Evolutionary conservation across 805 yeast genomes (phyloP).

Genomic region (Lipomyces yamadae): DNA sequence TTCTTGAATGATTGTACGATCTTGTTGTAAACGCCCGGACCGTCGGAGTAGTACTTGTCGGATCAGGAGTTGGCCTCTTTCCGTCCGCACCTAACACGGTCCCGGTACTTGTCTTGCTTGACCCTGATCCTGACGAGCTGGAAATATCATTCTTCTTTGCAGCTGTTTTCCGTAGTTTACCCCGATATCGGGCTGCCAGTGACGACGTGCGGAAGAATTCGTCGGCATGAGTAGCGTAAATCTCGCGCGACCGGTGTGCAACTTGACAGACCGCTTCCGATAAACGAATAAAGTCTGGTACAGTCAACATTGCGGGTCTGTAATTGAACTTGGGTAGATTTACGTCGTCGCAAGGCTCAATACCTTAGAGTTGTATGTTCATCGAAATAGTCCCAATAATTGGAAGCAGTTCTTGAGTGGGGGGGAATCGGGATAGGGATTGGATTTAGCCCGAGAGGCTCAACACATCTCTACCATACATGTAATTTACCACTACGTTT

Average conservation of each 20-base stretch:
- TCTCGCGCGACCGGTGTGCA: constrained; percentile 14
- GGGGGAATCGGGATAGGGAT: too few species aligned
- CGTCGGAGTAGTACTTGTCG: background rate
- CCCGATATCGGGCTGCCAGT: constrained; percentile 20
- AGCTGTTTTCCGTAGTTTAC: constrained; percentile 5
- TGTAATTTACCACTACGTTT: too few species aligned
- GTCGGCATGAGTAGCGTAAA: constrained; percentile 18
- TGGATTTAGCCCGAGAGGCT: too few species aligned
- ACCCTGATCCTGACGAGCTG: background rate
- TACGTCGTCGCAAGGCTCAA: background rate
- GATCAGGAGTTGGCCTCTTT: background rate
- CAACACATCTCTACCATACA: too few species aligned
- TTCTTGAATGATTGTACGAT: background rate
- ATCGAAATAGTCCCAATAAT: background rate
- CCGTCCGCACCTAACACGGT: background rate
- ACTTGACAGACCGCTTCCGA: constrained; percentile 26
- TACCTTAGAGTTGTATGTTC: background rate
- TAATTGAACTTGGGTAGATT: background rate
- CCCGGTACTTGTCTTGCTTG: background rate
- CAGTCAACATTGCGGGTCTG: constrained; percentile 14
- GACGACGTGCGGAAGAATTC: constrained; percentile 29
- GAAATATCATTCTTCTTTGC: background rate
- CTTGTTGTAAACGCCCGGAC: constrained; percentile 9
- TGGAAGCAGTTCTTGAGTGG: too few species aligned
- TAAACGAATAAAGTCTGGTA: constrained; percentile 29